Conservation (phyloP, 2,329 filamentous ascomycete species). For the Penicillium occitanis region DNA sequence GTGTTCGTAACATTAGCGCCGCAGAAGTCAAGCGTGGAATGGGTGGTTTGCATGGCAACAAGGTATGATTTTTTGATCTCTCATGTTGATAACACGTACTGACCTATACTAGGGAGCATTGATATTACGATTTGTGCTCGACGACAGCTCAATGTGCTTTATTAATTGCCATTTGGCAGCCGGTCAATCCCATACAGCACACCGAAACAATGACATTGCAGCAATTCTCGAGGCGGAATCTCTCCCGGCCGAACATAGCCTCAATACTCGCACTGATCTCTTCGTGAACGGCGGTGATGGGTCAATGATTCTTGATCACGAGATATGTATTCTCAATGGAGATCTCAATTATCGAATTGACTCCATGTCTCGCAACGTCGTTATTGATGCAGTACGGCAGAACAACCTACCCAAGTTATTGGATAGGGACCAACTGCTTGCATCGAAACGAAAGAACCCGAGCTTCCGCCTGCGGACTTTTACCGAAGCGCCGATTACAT, state of each 20-base stretch:
- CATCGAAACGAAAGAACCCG: constrained; percentile 84
- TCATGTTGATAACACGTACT: neutral
- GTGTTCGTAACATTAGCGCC: constrained; percentile 73
- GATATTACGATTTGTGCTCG: constrained; percentile 84
- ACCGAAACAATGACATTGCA: constrained; percentile 89
- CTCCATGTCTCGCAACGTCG: constrained; percentile 89
- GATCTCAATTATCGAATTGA: constrained; percentile 99
- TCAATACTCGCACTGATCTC: constrained; percentile 67
- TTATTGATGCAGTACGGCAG: constrained; percentile 78
- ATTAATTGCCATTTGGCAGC: constrained; percentile 97
- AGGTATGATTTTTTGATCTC: constrained; percentile 49
- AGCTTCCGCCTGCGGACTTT: constrained; percentile 86
- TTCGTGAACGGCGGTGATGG: constrained; percentile 93
- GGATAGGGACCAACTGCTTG: constrained; percentile 88
- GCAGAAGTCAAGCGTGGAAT: constrained; percentile 93
- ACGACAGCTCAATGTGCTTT: constrained; percentile 93
- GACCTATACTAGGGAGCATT: constrained; percentile 65
- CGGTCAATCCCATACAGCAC: constrained; percentile 83
- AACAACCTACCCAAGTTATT: constrained; percentile 82
- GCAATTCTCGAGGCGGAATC: constrained; percentile 79
- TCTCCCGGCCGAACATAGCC: constrained; percentile 70
- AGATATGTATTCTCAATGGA: constrained; percentile 94
- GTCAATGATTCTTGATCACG: constrained; percentile 91
- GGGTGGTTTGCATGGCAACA: constrained; percentile 94
- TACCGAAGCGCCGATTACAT: constrained; percentile 84